Conservation (phyloP, 2,329 filamentous ascomycete genomes). For the Graphilbum ipis-grandicollis region DNA sequence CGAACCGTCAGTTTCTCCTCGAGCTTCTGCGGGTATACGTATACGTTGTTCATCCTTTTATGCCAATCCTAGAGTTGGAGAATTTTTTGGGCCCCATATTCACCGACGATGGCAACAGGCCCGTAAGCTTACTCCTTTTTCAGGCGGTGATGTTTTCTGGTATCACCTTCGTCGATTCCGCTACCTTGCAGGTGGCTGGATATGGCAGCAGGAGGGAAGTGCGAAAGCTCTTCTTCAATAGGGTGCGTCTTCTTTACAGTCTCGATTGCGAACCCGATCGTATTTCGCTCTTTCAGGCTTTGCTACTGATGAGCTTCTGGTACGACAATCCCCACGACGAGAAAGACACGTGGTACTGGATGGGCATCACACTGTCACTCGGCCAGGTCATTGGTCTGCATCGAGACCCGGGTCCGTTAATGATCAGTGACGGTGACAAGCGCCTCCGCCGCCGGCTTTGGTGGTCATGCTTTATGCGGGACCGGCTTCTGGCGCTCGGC, state of each 20-base stretch:
- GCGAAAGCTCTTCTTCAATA: conserved; percentile 39
- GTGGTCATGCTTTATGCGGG: conserved; percentile 55
- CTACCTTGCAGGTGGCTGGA: conserved; percentile 39
- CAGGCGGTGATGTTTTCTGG: conserved; percentile 22
- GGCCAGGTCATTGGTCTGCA: conserved; percentile 54
- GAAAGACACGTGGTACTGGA: conserved; percentile 58
- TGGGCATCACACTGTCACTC: conserved; percentile 49
- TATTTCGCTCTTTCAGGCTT: conserved; percentile 45
- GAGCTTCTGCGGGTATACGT: conserved; percentile 28
- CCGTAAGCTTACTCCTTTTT: conserved; percentile 42
- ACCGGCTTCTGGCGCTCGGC: conserved; percentile 47
- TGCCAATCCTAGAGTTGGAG: conserved; percentile 40
- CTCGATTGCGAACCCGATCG: conserved; percentile 54
- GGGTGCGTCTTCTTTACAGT: conserved; percentile 40
- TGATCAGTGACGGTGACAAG: too few relatives aligned
- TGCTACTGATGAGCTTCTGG: conserved; percentile 52
- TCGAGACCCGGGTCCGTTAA: conserved; percentile 45
- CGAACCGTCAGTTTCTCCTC: conserved; percentile 35
- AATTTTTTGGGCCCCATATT: conserved; percentile 14
- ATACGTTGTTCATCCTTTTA: conserved; percentile 43
- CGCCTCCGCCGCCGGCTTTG: conserved; percentile 49
- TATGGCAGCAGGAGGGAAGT: conserved; percentile 41
- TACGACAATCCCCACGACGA: conserved; percentile 54
- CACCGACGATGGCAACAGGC: conserved; percentile 32
- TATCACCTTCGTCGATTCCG: conserved; percentile 45